Conservation (phyloP, 805 yeast species). For the Lipomyces yamanashiensis region DNA sequence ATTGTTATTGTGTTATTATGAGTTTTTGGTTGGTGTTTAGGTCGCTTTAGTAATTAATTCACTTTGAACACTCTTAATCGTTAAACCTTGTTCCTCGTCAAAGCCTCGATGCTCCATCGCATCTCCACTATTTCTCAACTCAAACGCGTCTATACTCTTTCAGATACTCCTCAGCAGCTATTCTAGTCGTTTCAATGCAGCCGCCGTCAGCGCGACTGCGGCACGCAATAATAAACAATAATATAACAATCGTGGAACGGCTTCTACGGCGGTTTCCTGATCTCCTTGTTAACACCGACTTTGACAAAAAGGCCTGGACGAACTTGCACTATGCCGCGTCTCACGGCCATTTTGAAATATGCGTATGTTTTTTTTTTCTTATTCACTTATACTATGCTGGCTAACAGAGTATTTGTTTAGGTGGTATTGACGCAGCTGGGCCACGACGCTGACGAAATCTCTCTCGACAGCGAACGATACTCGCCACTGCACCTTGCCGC, state of each 20-base stretch:
- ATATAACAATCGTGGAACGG: constrained; percentile 64
- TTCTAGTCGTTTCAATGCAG: constrained; percentile 53
- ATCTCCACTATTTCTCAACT: background rate
- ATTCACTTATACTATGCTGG: background rate
- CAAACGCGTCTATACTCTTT: background rate
- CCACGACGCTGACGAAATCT: constrained; percentile 57
- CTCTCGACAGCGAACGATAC: constrained; percentile 58
- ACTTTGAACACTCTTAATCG: background rate
- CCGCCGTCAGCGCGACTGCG: constrained; percentile 73
- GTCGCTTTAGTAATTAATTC: background rate
- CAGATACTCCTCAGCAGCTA: background rate
- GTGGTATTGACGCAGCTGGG: constrained; percentile 56
- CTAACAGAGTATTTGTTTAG: background rate
- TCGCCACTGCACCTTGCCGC: constrained; percentile 77
- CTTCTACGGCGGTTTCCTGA: constrained; percentile 71
- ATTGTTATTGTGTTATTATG: background rate
- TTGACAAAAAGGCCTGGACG: constrained; percentile 60
- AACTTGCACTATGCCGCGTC: constrained; percentile 80
- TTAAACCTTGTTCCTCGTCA: background rate
- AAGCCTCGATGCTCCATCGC: too few relatives aligned
- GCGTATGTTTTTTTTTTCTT: constrained; percentile 46
- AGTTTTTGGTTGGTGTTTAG: background rate
- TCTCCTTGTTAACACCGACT: constrained; percentile 66
- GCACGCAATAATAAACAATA: constrained; percentile 66
- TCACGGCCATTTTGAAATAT: constrained; percentile 70